Conservation (phyloP, 2,329 filamentous ascomycete genomes). For the Tolypocladium guangdongense region DNA sequence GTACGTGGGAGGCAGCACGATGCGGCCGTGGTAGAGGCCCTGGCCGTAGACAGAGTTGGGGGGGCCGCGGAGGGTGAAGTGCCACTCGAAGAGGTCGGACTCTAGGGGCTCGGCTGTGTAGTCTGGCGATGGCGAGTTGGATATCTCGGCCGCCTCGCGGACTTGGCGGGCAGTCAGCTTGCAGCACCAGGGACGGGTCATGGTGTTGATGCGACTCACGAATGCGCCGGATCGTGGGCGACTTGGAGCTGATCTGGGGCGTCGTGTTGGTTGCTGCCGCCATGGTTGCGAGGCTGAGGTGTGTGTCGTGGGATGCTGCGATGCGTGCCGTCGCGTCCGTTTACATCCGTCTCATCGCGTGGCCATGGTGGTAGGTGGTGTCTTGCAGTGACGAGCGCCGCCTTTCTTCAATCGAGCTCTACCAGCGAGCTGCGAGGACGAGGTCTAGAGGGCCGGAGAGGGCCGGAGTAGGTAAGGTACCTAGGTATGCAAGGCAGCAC, state of each 20-base stretch:
- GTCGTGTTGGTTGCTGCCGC: constrained; percentile 9
- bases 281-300: neutral
- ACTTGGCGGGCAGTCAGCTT: constrained; percentile 34
- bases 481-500: neutral
- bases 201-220: constrained; percentile 36
- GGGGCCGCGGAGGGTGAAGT: constrained; percentile 91
- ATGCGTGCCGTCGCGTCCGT: neutral
- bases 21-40: constrained; percentile 92
- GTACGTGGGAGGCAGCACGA: constrained; percentile 80
- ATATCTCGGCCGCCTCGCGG: constrained; percentile 83
- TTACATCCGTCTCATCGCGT: neutral
- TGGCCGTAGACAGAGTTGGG: constrained; percentile 67
- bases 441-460: neutral
- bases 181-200: neutral
- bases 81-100: constrained; percentile 92
- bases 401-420: neutral
- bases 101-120: constrained; percentile 81
- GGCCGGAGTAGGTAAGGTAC: too few relatives aligned
- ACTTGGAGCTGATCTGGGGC: constrained; percentile 57
- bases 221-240: constrained; percentile 76
- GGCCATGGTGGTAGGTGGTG: neutral
- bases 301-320: neutral
- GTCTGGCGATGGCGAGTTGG: constrained; percentile 68
- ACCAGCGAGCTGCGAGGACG: neutral
- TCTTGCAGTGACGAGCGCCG: neutral